Evolutionary conservation across 441 rosid species (phyloP).

Genomic region (Breynia disticha): DNA sequence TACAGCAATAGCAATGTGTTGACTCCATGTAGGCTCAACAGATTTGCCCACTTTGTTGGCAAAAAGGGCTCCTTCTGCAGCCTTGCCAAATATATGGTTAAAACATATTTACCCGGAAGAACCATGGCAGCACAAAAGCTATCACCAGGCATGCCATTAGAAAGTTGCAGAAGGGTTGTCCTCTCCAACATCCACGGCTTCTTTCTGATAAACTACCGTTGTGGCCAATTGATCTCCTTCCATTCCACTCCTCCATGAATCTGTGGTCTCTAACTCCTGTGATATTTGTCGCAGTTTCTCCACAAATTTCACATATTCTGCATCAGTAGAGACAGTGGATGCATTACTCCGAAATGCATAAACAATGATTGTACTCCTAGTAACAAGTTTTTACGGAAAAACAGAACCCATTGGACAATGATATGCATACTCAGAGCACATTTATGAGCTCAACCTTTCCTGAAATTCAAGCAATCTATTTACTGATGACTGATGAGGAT

Average conservation of each 20-base stretch:
- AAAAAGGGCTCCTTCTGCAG: no score
- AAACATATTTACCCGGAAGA: constrained; percentile 50
- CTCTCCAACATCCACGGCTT: constrained; percentile 38
- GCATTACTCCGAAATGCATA: not conserved
- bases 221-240: constrained; percentile 19
- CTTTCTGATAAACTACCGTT: constrained; percentile 17
- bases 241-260: constrained; percentile 44
- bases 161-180: constrained; percentile 64
- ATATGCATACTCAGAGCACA: no score
- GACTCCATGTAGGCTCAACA: no score
- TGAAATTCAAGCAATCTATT: no score
- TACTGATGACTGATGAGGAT: no score
- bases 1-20: no score
- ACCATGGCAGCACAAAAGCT: constrained; percentile 64
- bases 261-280: constrained; percentile 35
- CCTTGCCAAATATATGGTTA: constrained; percentile 8
- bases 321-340: not conserved
- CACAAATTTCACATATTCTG: constrained; percentile 64
- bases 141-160: constrained; percentile 62
- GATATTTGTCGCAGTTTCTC: constrained; percentile 41
- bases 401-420: no score
- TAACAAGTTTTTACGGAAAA: no score
- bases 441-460: no score
- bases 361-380: not conserved
- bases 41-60: no score